Evolutionary conservation across 2,329 filamentous ascomycete genomes (phyloP), one percentile per base, ranked within the genome.

Genomic region (Colletotrichum chlorophyti): DNA sequence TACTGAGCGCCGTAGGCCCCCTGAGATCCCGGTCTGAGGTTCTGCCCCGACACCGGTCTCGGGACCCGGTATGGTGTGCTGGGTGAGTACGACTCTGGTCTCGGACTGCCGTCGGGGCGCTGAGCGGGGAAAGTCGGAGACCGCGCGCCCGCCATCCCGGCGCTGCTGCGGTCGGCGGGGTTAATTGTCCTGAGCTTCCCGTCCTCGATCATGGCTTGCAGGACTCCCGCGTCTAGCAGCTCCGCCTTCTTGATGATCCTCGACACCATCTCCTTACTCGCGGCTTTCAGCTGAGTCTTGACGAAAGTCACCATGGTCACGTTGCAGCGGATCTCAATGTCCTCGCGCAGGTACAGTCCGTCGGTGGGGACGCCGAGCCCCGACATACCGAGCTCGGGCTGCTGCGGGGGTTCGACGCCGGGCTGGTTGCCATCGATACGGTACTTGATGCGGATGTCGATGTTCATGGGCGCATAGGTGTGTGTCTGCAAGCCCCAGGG

Each of bases 401-500:
- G 73, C 73, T 89, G 84, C 1, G 84, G 81, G 1, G 83, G 77
- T 70, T 91, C 88, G 45, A 83, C 60, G 23, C 86, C 87, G 0
- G 86, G 83, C 71, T 90, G 87, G 69, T 90, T 90, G 7, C 88
- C 88, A 60, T 79, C 82, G 53, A 91, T 85, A 66, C 83, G 81
- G 70, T 89, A 91, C 65, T 83, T 88, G 74, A 87, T 88, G 62
- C 87, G 81, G 69, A 90, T 71, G 68, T 91, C 87, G 48, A 89
- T 79, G 61, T 80, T 83, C 69, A 89, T 81, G 27, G 88, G 88
- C 37, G 85, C 87, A 68, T 90, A 90, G 49, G 87, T 86, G 74
- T 91, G 88, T 9, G 86, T 89, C 74, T 91, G 88, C 58, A 91
- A 74, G 4, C 88, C 88, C 83, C 86, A 89, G 3, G 87, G 85